Base-by-base conservation (phyloP, 306 rosid species). In the Castanea mollissima region DNA sequence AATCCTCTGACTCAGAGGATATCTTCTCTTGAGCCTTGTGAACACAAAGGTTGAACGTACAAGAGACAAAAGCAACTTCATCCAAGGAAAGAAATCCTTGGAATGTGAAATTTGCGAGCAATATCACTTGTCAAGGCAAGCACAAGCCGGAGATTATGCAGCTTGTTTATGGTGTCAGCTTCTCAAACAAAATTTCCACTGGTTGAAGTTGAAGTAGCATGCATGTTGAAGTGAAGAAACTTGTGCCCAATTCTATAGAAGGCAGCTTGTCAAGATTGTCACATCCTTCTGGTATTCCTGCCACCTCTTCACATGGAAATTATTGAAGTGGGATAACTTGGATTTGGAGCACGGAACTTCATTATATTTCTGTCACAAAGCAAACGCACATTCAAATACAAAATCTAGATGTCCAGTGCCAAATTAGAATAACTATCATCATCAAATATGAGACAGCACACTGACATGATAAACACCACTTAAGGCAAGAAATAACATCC, bases 281-380 rank as follows among this genome's bases (percentile, higher is more conserved):
- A 25, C 81, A 80, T 56, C 87, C 85, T 19, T 74, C 74, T 8
- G 88, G 91, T 13, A 85, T 59, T 5, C 82, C 87, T 13, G 80
- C 46, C 0, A 3, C 80, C 52, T 83, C 84, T 68, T 81, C 23
- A 16, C 34, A 76, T 9, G 90, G 78, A 65, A 87, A 87, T 16
- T 67, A 87, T 16, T 67, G 68, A 5, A 86, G 18, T 62, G 54
- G 75, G 15, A 75, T 55, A 4, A 85, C 9, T 10, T 34, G 55
- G 74, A 85, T 80, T 65, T 38, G 44, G 10, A 91, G 76, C 81
- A 97, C 77, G 88, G 98, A 79, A 94, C 92, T 85, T 94, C 95
- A 85, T 94, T 94, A 83, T 91, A 94, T 69, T 93, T 88, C 98
- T 92, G 97, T 19, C 74, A 82, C 76, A 84, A 65, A 46, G 25